Evolutionary conservation across 495 filamentous ascomycete species (phyloP).

Genomic region (Hypoxylon trugodes): DNA sequence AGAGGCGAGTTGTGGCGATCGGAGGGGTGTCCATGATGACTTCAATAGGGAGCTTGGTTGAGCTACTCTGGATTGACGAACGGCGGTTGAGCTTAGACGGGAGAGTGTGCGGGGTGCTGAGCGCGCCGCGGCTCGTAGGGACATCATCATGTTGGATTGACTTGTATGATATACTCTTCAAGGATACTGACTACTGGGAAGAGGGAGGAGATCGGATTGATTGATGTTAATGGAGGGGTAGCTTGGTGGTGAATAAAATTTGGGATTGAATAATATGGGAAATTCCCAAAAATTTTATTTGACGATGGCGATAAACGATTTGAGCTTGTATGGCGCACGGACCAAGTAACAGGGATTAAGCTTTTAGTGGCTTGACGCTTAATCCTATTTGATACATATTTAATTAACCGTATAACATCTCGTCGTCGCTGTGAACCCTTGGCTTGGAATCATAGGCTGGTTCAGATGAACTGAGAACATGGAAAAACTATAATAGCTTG

Average conservation of each 20-base stretch:
- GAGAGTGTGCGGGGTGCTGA: constrained; percentile 73
- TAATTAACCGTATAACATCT: neutral
- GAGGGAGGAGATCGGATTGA: neutral
- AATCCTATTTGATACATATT: constrained; percentile 3
- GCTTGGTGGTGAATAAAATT: constrained; percentile 17
- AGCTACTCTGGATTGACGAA: constrained; percentile 56
- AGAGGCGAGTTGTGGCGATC: constrained; percentile 64
- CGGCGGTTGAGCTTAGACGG: constrained; percentile 64
- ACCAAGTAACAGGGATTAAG: constrained; percentile 5
- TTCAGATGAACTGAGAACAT: too few relatives aligned
- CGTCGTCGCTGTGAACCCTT: too few relatives aligned
- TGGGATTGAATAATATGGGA: neutral
- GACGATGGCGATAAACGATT: constrained; percentile 23
- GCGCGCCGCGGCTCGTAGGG: constrained; percentile 74
- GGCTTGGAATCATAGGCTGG: neutral
- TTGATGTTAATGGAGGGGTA: constrained; percentile 5
- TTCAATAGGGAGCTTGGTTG: constrained; percentile 46
- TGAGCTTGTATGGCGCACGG: constrained; percentile 25
- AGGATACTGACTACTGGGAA: neutral
- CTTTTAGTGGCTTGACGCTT: neutral
- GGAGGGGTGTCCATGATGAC: constrained; percentile 46
- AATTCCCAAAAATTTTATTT: constrained; percentile 35
- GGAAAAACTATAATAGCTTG: neutral
- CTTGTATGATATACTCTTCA: neutral
- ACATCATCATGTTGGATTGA: constrained; percentile 69